phyloP scores from a whole-genome alignment of 2,329 filamentous ascomycete genomes.

The Colletotrichum sp. region DNA sequence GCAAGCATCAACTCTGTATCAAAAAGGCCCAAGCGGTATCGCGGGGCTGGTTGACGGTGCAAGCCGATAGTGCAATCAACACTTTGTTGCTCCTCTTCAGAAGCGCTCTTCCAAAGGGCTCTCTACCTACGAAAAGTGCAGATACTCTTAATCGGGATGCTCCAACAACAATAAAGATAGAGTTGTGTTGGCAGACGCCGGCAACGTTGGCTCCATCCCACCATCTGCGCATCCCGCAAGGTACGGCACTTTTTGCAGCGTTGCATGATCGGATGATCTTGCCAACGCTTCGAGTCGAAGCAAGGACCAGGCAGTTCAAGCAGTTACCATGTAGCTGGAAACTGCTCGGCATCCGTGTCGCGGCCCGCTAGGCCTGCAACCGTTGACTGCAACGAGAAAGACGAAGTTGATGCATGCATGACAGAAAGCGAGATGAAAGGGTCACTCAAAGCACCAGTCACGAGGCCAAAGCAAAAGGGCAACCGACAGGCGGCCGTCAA shows the following conservation, averaged over 20 bases:
- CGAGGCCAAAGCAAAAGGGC: not conserved
- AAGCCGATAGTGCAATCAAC: not conserved
- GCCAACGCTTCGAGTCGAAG: not conserved
- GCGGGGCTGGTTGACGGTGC: not conserved
- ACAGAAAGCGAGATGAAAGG: slow-evolving; percentile 20
- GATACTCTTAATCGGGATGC: not conserved
- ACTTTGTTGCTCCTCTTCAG: not conserved
- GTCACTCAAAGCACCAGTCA: not conserved
- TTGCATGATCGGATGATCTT: slow-evolving; percentile 19
- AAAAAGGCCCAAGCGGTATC: slow-evolving; percentile 1
- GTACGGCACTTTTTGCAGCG: not conserved
- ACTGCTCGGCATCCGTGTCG: slow-evolving; percentile 14
- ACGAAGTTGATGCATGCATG: slow-evolving; percentile 10
- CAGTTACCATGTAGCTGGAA: slow-evolving; percentile 19
- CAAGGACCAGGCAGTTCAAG: not conserved
- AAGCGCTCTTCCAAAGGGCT: not conserved
- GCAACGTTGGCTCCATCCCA: not conserved
- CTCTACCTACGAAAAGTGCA: not conserved
- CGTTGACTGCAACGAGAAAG: not conserved
- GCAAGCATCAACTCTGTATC: not conserved
- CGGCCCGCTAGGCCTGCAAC: slow-evolving; percentile 9
- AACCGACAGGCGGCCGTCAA: not conserved
- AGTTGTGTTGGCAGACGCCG: not conserved
- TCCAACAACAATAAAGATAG: not conserved
- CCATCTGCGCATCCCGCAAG: not conserved